Percentiles rank a stretch among this genome's conserved stretches.
Evolutionary conservation across 495 filamentous ascomycete species (phyloP).

Genomic region (Aspergillus diversus): DNA sequence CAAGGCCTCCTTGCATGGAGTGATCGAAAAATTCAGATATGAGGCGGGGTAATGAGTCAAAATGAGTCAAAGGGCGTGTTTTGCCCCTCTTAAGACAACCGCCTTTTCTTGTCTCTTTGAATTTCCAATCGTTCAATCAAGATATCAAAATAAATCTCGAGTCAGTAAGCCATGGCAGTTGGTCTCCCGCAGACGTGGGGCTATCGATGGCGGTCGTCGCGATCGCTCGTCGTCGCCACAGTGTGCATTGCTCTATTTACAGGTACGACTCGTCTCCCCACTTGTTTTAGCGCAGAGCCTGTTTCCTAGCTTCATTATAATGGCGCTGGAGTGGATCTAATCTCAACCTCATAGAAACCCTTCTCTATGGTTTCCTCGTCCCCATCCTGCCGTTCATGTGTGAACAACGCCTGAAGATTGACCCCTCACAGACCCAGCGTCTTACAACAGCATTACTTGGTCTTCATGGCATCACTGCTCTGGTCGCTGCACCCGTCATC

Average conservation of each 20-base stretch:
- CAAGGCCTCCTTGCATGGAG: too few relatives aligned
- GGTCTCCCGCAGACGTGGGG: neutral
- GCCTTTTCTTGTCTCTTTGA: neutral
- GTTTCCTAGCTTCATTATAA: too few relatives aligned
- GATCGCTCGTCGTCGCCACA: neutral
- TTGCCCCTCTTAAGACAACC: too few relatives aligned
- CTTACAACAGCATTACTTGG: slow-evolving; percentile 30
- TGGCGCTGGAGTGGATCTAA: neutral
- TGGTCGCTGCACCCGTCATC: slow-evolving; percentile 29
- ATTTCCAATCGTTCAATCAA: neutral
- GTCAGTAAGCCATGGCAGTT: neutral
- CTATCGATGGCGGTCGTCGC: neutral
- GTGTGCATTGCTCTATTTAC: neutral
- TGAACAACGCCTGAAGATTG: slow-evolving; percentile 30
- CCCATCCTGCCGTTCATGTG: slow-evolving; percentile 34
- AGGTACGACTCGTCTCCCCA: neutral
- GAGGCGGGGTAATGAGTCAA: too few relatives aligned
- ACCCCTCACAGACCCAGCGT: slow-evolving; percentile 27
- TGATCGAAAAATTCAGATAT: too few relatives aligned
- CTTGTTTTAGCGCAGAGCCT: neutral
- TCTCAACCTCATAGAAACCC: slow-evolving; percentile 24
- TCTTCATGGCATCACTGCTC: slow-evolving; percentile 25
- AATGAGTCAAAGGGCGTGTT: too few relatives aligned
- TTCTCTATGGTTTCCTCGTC: slow-evolving; percentile 35
- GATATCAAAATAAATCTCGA: neutral